Conservation (phyloP, 2,329 filamentous ascomycete genomes). For the Pseudopyrenochaeta lycopersici region DNA sequence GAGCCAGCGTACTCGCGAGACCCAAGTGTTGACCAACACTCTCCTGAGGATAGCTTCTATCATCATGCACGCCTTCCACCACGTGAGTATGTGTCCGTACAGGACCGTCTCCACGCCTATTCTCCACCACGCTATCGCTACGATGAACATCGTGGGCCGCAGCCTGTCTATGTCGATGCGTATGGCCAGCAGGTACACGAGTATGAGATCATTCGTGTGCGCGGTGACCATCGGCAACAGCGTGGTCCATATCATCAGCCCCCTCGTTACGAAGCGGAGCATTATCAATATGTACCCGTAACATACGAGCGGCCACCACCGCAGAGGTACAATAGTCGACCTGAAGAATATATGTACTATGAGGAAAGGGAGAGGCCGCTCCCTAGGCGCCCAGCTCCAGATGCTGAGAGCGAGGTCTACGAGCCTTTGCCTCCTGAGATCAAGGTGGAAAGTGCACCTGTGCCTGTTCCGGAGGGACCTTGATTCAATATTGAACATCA, state of each 20-base stretch:
- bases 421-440: slow-evolving; percentile 34
- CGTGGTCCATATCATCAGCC: slow-evolving; percentile 26
- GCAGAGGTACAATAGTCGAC: slow-evolving; percentile 34
- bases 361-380: slow-evolving; percentile 40
- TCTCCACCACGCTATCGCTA: slow-evolving; percentile 43
- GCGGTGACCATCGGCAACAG: slow-evolving; percentile 31
- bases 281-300: slow-evolving; percentile 40
- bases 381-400: slow-evolving; percentile 22
- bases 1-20: slow-evolving; percentile 42
- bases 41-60: slow-evolving; percentile 37
- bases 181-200: slow-evolving; percentile 40
- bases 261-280: slow-evolving; percentile 39
- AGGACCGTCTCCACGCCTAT: slow-evolving; percentile 41
- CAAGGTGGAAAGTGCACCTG: slow-evolving; percentile 34
- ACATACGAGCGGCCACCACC: slow-evolving; percentile 38
- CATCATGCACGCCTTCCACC: slow-evolving; percentile 26
- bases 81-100: slow-evolving; percentile 45
- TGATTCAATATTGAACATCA: not conserved
- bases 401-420: slow-evolving; percentile 34
- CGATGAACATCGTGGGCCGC: slow-evolving; percentile 36
- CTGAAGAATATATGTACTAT: slow-evolving; percentile 42
- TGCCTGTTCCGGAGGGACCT: slow-evolving; percentile 21
- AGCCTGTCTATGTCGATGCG: slow-evolving; percentile 43
- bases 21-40: slow-evolving; percentile 39
- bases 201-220: slow-evolving; percentile 44